phyloP scores from a whole-genome alignment of 306 rosid species.

The Malus sieversii region DNA sequence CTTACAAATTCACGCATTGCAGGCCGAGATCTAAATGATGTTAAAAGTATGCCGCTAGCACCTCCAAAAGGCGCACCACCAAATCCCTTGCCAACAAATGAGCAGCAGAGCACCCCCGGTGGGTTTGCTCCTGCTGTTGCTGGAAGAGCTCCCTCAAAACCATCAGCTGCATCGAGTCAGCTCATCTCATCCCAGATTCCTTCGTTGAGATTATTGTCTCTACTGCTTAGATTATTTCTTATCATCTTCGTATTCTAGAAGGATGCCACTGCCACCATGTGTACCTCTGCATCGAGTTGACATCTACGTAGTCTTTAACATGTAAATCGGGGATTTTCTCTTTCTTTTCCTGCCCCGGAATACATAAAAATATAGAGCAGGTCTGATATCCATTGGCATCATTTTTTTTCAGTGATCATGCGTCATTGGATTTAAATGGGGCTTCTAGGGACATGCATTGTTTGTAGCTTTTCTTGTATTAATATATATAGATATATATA shows the following conservation, averaged over 20 bases:
- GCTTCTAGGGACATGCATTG: slow-evolving; percentile 17
- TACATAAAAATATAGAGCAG: slow-evolving; percentile 25
- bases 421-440: slow-evolving; percentile 34
- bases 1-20: slow-evolving; percentile 16
- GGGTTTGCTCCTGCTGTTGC: slow-evolving; percentile 82
- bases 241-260: slow-evolving; percentile 22
- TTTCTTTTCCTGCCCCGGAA: slow-evolving; percentile 10
- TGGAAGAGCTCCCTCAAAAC: slow-evolving; percentile 73
- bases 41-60: slow-evolving; percentile 39
- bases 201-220: slow-evolving; percentile 28
- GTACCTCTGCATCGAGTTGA: neutral
- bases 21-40: slow-evolving; percentile 76
- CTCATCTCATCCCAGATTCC: slow-evolving; percentile 16
- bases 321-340: slow-evolving; percentile 48
- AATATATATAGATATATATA: neutral
- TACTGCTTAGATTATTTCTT: slow-evolving; percentile 32
- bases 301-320: slow-evolving; percentile 33
- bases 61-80: slow-evolving; percentile 48
- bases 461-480: slow-evolving; percentile 1
- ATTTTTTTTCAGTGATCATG: slow-evolving; percentile 21
- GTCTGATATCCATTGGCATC: slow-evolving; percentile 31
- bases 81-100: slow-evolving; percentile 66
- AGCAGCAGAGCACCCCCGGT: slow-evolving; percentile 66
- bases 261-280: slow-evolving; percentile 9
- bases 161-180: slow-evolving; percentile 58